Conservation (phyloP, 805 yeast genomes). For the Lipomyces starkeyi region DNA sequence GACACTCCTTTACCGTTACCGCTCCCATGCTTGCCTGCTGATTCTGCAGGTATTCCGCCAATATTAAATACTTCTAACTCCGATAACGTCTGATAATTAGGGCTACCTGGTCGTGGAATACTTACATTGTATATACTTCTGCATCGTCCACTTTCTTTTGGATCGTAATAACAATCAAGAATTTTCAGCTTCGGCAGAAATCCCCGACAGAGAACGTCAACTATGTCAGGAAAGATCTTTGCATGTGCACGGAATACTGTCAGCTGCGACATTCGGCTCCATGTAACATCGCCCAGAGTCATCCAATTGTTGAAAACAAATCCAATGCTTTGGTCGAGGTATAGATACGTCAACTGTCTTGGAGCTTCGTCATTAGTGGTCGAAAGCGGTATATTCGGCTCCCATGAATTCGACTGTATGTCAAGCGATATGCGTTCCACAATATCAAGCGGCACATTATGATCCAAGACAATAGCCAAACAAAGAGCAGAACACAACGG, state of each 20-base stretch:
- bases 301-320: slow-evolving; percentile 12
- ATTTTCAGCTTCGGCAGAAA: slow-evolving; percentile 9
- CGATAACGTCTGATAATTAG: slow-evolving; percentile 8
- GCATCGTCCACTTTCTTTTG: slow-evolving; percentile 15
- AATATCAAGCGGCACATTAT: neutral
- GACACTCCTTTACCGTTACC: slow-evolving; percentile 3
- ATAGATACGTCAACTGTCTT: neutral
- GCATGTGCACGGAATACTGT: slow-evolving; percentile 15
- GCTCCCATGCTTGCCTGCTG: slow-evolving; percentile 9
- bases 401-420: neutral
- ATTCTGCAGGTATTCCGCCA: slow-evolving; percentile 13
- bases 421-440: neutral
- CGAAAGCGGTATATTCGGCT: neutral
- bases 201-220: slow-evolving; percentile 5
- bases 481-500: neutral
- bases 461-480: neutral
- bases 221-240: slow-evolving; percentile 11
- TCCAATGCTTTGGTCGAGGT: slow-evolving; percentile 14
- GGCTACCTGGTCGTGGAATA: slow-evolving; percentile 4
- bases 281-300: slow-evolving; percentile 8
- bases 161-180: slow-evolving; percentile 21
- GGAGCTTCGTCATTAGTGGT: neutral
- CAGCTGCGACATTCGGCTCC: slow-evolving; percentile 10
- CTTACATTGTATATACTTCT: neutral
- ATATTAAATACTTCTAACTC: slow-evolving; percentile 17